phyloP scores from a whole-genome alignment of 1,284 basidiomycete species.

The Microbotryum violaceum region DNA sequence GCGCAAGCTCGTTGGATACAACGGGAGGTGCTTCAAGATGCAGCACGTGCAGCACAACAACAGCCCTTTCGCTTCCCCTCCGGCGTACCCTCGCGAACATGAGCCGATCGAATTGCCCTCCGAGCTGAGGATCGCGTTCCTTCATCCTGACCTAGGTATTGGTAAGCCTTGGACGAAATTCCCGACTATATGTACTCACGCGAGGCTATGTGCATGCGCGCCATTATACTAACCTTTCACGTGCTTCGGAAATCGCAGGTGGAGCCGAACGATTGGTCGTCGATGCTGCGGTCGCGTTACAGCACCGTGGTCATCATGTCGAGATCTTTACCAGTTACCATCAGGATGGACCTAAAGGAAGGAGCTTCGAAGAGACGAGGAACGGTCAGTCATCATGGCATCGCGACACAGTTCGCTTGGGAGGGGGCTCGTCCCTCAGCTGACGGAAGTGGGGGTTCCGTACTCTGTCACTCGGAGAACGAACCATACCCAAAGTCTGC shows the following conservation, averaged over 20 bases:
- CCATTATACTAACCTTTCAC: background rate
- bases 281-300: conserved; percentile 85
- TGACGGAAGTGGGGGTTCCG: background rate
- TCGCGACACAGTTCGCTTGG: background rate
- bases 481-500: too few species aligned
- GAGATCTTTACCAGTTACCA: conserved; percentile 91
- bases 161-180: conserved; percentile 50
- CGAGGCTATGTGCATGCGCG: too few species aligned
- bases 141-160: conserved; percentile 93
- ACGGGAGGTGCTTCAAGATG: too few species aligned
- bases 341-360: conserved; percentile 54
- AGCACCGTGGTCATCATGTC: conserved; percentile 77
- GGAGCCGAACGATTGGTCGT: conserved; percentile 92
- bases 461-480: too few species aligned
- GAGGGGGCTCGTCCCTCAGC: background rate
- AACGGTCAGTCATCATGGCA: conserved; percentile 54
- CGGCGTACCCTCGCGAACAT: background rate
- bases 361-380: conserved; percentile 79
- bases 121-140: conserved; percentile 62
- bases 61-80: background rate
- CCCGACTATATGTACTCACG: background rate
- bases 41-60: too few species aligned
- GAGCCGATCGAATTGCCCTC: conserved; percentile 19
- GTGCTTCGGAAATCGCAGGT: conserved; percentile 48
- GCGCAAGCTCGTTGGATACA: too few species aligned